A percentile compares a stretch with the other conserved stretches of the same genome.
These are phyloP conservation scores for Lactarius psammicola DNA, from an alignment of 768 basidiomycete genomes.

Conservation along the genomic window DNA sequence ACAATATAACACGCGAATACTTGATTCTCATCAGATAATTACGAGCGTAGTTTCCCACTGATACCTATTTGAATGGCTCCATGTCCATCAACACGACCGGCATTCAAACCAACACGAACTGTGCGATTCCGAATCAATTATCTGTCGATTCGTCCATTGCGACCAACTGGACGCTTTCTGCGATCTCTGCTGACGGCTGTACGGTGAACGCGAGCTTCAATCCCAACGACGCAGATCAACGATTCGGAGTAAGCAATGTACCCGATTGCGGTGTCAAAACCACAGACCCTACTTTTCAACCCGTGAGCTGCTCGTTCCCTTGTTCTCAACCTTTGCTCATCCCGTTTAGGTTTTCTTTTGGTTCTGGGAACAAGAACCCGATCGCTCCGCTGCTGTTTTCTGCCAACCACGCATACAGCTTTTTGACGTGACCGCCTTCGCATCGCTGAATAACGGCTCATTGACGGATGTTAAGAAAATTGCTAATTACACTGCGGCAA, in stretches of 20 bases:
- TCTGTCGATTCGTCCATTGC: slow-evolving; percentile 30
- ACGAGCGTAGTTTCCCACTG: slow-evolving; percentile 42
- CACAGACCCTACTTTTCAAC: slow-evolving; percentile 43
- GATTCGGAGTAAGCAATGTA: slow-evolving; percentile 50
- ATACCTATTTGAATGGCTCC: slow-evolving; percentile 50
- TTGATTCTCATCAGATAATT: neutral
- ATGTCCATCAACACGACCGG: slow-evolving; percentile 52
- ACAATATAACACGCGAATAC: neutral
- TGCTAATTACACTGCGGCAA: slow-evolving; percentile 37
- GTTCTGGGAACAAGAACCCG: slow-evolving; percentile 45
- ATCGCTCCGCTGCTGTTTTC: slow-evolving; percentile 46
- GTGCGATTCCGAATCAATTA: slow-evolving; percentile 40
- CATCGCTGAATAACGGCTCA: slow-evolving; percentile 44
- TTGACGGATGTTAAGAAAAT: slow-evolving; percentile 40
- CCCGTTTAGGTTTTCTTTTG: slow-evolving; percentile 55
- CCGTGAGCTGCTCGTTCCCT: slow-evolving; percentile 30
- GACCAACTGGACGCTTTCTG: slow-evolving; percentile 41
- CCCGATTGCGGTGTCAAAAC: slow-evolving; percentile 35
- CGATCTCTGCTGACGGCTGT: slow-evolving; percentile 53
- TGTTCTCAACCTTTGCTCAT: neutral
- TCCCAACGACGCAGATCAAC: slow-evolving; percentile 40
- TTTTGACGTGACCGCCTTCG: slow-evolving; percentile 44
- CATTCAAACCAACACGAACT: slow-evolving; percentile 48
- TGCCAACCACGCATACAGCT: slow-evolving; percentile 52
- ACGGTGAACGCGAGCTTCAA: slow-evolving; percentile 39